Conservation (phyloP, 2,329 filamentous ascomycete genomes). For the Fusarium acutatum region DNA sequence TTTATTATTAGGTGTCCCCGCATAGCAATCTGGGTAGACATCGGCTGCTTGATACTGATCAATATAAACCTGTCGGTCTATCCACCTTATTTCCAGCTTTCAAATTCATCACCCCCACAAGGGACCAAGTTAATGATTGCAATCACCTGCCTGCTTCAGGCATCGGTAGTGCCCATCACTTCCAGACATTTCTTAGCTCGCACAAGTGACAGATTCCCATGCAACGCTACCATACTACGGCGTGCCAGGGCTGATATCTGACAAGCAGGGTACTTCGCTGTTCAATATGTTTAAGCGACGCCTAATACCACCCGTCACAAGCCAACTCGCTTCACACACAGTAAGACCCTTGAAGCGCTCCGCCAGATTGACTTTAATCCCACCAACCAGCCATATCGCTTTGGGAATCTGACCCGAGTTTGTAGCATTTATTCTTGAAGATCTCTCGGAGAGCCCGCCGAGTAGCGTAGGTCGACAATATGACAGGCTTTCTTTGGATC, state of each 20-base stretch:
- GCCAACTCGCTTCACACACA: conserved; percentile 9
- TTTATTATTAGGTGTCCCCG: neutral
- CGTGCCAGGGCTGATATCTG: conserved; percentile 20
- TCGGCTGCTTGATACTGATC: neutral
- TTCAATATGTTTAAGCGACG: conserved; percentile 22
- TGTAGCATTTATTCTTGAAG: conserved; percentile 14
- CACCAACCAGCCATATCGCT: conserved; percentile 23
- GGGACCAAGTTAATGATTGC: neutral
- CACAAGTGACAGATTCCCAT: conserved; percentile 39
- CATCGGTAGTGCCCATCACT: conserved; percentile 13
- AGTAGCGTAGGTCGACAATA: neutral
- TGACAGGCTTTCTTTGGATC: neutral
- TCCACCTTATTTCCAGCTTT: conserved; percentile 16
- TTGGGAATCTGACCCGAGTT: conserved; percentile 32
- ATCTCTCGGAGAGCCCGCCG: conserved; percentile 19
- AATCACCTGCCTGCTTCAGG: conserved; percentile 4
- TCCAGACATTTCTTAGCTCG: conserved; percentile 27
- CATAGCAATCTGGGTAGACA: neutral
- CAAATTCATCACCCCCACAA: conserved; percentile 12
- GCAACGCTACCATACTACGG: conserved; percentile 29
- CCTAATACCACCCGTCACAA: neutral
- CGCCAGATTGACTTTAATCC: conserved; percentile 23
- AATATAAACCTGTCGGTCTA: neutral
- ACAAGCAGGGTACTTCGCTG: conserved; percentile 23
- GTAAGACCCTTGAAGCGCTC: conserved; percentile 19